Percentiles rank a stretch among this genome's conserved stretches.
Evolutionary conservation across 805 yeast genomes (phyloP).

Genomic region (Kazachstania taianensis): DNA sequence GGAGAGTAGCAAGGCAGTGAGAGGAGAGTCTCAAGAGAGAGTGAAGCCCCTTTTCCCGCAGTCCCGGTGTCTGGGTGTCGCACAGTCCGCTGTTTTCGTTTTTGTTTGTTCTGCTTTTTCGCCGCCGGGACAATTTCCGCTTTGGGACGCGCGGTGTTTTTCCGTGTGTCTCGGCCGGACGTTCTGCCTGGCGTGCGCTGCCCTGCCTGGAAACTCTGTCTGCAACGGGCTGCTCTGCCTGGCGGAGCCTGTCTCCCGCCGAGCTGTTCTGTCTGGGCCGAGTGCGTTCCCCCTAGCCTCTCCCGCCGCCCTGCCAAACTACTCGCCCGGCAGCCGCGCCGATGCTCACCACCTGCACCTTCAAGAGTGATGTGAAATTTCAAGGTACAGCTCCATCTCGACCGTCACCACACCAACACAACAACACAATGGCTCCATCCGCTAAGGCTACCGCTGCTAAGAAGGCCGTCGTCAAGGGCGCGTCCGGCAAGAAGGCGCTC

Average conservation of each 20-base stretch:
- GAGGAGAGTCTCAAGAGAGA: too few species aligned
- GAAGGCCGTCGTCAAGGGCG: constrained; percentile 97
- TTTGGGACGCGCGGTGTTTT: neutral
- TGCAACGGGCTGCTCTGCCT: neutral
- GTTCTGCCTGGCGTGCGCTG: neutral
- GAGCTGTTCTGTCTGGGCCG: neutral
- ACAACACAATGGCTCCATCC: constrained; percentile 37
- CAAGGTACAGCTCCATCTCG: too few species aligned
- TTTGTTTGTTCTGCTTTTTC: neutral
- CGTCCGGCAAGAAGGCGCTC: constrained; percentile 78
- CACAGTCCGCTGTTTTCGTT: neutral
- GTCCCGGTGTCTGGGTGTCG: too few species aligned
- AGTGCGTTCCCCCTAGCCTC: too few species aligned
- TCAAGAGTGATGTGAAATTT: neutral
- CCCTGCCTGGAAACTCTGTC: neutral
- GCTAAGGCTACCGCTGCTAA: constrained; percentile 93
- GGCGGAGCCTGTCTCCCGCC: neutral
- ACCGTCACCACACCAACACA: neutral
- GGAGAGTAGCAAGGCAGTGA: too few species aligned
- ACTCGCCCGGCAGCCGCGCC: too few species aligned
- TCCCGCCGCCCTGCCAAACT: too few species aligned
- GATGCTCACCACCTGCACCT: neutral
- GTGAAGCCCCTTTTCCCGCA: too few species aligned
- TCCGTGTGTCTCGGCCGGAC: too few species aligned
- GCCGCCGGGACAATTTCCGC: neutral